Evolutionary conservation across 345 rosid genomes (phyloP).

Genomic region (Pugionium cornutum): DNA sequence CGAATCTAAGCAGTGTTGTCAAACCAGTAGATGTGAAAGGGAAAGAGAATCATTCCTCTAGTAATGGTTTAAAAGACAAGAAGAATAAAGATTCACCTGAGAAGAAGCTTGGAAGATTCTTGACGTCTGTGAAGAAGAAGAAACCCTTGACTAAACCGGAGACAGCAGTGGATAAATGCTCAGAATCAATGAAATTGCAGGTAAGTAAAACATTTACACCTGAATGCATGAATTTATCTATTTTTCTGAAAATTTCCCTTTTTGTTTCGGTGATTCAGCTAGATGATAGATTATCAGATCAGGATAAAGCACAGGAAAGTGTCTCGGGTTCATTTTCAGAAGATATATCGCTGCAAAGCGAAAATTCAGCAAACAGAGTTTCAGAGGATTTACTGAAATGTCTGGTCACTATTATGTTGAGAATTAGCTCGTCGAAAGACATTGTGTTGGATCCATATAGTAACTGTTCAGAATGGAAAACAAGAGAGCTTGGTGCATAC

Average conservation of each 20-base stretch:
- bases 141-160: constrained; percentile 28
- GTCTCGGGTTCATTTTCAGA: constrained; percentile 46
- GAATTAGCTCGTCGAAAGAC: constrained; percentile 66
- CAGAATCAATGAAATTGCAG: constrained; percentile 26
- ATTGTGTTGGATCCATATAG: constrained; percentile 62
- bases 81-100: constrained; percentile 62
- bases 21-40: constrained; percentile 56
- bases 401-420: constrained; percentile 58
- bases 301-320: constrained; percentile 60
- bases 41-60: constrained; percentile 64
- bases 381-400: constrained; percentile 74
- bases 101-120: constrained; percentile 49
- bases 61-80: constrained; percentile 51
- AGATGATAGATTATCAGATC: constrained; percentile 63
- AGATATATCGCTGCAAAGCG: constrained; percentile 45
- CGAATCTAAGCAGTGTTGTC: constrained; percentile 31
- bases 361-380: constrained; percentile 60
- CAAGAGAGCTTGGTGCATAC: constrained; percentile 65
- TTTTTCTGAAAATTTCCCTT: constrained; percentile 5
- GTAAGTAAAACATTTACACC: neutral
- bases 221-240: neutral
- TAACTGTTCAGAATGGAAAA: constrained; percentile 42
- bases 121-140: constrained; percentile 50
- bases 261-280: constrained; percentile 45
- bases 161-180: constrained; percentile 5